Evolutionary conservation across 371 early-diverging fungal genomes (phyloP), one percentile per base, ranked within the genome.

Genomic region (Mortierella sp.): DNA sequence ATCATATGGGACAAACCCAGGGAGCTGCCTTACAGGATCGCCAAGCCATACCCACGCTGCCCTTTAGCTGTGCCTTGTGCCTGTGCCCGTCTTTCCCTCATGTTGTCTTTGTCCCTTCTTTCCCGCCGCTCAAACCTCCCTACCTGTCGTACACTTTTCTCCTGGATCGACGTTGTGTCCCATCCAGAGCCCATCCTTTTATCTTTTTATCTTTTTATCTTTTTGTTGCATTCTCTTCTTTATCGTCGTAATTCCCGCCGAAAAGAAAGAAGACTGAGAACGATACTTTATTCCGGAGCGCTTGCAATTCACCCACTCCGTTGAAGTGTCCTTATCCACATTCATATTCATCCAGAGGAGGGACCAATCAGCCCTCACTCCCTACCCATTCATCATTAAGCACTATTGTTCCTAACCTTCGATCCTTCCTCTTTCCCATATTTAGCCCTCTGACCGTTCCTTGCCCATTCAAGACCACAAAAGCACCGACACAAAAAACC

Each of bases 381-480:
- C 35, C 35, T 18, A 29, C 29, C 16, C 60, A 60, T 60, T 32
- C 65, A 38, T 65, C 41, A 38, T 38, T 38, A 65, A 21, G 38
- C 38, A 65, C 35, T 65, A 65, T 38, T 38, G 65, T 65, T 65
- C 27, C 29, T 72, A 32, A 49, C 51, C 51, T 72, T 72, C 72
- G 44, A 72, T 72, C 72, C 35, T 72, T 46, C 35, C 29, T 51
- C 49, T 24, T 72, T 65, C 38, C 65, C 65, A 38, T 68, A 79
- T 46, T 44, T 79, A 75, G 75, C 29, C 65, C 43, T 41, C 41
- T 38, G 24, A 29, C 70, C n/a, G 44, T 32, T 32, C 41, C 43
- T 43, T 51, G 27, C 24, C 70, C 35, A 7, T 70, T 27, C 12
- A 46, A 68, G 24, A 54, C 46, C 68, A 63, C 35, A 16, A 16